Evolutionary conservation across 2,329 filamentous ascomycete species (phyloP).

Genomic region (Neonectria magnoliae): DNA sequence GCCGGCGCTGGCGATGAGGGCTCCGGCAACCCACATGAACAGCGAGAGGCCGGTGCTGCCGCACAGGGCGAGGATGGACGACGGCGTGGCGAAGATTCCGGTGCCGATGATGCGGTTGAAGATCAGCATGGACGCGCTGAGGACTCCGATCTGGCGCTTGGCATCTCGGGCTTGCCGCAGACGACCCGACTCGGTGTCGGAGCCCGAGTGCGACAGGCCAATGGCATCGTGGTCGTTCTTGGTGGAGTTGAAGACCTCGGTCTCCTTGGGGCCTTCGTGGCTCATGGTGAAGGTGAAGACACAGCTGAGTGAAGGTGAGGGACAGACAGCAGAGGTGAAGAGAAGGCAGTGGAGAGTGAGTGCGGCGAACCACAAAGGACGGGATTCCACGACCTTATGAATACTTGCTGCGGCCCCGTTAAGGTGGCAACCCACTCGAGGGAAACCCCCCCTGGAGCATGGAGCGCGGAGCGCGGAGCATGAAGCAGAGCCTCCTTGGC

Average conservation of each 20-base stretch:
- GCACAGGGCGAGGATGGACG: slow-evolving; percentile 64
- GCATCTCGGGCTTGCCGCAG: slow-evolving; percentile 55
- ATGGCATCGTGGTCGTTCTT: slow-evolving; percentile 24
- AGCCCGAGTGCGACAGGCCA: slow-evolving; percentile 18
- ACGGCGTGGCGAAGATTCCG: slow-evolving; percentile 73
- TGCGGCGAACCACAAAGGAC: not conserved
- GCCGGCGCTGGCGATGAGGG: slow-evolving; percentile 69
- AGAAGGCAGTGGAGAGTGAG: not conserved
- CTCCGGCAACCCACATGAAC: slow-evolving; percentile 71
- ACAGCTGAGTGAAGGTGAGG: not conserved
- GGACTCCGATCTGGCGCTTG: slow-evolving; percentile 65
- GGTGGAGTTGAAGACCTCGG: slow-evolving; percentile 22
- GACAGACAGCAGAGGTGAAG: not conserved
- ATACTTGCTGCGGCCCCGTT: slow-evolving; percentile 6
- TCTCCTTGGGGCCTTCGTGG: slow-evolving; percentile 29
- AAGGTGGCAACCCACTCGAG: slow-evolving; percentile 3
- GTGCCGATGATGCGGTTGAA: slow-evolving; percentile 74
- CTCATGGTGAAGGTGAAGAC: slow-evolving; percentile 31
- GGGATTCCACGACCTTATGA: slow-evolving; percentile 17
- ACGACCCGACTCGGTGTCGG: slow-evolving; percentile 43
- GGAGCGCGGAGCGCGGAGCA: not conserved
- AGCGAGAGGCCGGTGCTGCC: slow-evolving; percentile 71
- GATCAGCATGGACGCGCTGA: slow-evolving; percentile 67
- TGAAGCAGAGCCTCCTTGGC: not conserved
- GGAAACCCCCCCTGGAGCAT: not conserved